These are phyloP conservation scores for Aureobasidium sp. DNA, from an alignment of 2,329 filamentous ascomycete genomes.

Conservation along the genomic window DNA sequence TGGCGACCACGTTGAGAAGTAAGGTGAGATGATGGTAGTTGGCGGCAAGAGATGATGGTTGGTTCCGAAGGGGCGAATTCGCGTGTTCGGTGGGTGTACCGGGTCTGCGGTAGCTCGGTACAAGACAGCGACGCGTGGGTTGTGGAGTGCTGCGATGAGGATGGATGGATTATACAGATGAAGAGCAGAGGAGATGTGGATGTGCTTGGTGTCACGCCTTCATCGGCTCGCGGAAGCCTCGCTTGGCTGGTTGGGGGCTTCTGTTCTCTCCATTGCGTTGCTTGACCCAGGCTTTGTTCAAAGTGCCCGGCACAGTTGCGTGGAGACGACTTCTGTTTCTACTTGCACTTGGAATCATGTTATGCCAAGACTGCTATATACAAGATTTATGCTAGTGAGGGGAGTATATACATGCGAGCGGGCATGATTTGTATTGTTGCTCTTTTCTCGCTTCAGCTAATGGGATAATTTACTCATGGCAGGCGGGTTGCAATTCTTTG, in stretches of 20 bases:
- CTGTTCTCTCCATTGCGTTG: background rate
- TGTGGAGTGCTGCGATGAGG: background rate
- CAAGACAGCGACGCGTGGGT: background rate
- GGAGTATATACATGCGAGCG: background rate
- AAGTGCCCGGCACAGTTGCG: background rate
- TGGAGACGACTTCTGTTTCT: background rate
- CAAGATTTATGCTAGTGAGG: background rate
- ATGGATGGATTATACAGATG: background rate
- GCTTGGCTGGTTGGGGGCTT: constrained; percentile 1
- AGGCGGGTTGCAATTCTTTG: background rate
- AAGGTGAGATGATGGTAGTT: background rate
- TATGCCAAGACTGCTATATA: constrained; percentile 10
- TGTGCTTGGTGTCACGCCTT: background rate
- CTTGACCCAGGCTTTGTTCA: background rate
- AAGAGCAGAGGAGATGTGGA: background rate
- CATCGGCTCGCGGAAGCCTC: background rate
- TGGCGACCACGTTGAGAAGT: background rate
- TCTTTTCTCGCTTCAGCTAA: background rate
- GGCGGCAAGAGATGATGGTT: background rate
- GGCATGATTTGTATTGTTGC: background rate
- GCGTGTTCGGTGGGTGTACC: background rate
- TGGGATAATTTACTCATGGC: background rate
- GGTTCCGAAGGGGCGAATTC: constrained; percentile 7
- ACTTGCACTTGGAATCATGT: background rate
- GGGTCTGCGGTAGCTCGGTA: constrained; percentile 5